Evolutionary conservation across 331 rosid species (phyloP).

Genomic region (Saraca asoca): DNA sequence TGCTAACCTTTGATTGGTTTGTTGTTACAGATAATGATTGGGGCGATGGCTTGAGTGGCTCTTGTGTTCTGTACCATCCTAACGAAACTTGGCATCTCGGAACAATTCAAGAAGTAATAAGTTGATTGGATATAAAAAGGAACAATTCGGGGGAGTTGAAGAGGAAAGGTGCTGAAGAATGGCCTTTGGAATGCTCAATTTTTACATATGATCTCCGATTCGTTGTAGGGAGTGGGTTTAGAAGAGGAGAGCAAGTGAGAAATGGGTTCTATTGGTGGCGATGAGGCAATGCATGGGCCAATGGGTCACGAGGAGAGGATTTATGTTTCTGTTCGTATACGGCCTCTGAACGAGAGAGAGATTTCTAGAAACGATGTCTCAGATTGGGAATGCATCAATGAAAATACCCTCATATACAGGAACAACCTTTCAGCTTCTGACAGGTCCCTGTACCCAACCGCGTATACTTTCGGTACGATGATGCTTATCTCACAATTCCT

Average conservation of each 20-base stretch:
- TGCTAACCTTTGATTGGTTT: conserved; percentile 54
- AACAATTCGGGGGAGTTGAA: conserved; percentile 35
- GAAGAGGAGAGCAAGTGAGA: conserved; percentile 31
- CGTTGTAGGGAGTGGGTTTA: conserved; percentile 41
- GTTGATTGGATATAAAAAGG: conserved; percentile 32
- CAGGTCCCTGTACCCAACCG: conserved; percentile 84
- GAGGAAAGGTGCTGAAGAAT: conserved; percentile 25
- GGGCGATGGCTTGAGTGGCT: conserved; percentile 51
- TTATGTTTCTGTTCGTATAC: conserved; percentile 73
- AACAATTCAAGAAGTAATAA: conserved; percentile 30
- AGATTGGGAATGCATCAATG: conserved; percentile 92
- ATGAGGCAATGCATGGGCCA: conserved; percentile 52
- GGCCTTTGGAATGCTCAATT: conserved; percentile 31
- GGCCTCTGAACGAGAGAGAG: conserved; percentile 77
- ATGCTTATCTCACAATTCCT: conserved; percentile 16
- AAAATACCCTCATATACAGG: conserved; percentile 68
- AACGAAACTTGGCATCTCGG: conserved; percentile 39
- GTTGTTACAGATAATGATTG: conserved; percentile 67
- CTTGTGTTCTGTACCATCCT: conserved; percentile 45
- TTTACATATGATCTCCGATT: conserved; percentile 37
- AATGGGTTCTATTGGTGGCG: conserved; percentile 78
- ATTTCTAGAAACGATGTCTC: conserved; percentile 61
- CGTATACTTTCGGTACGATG: conserved; percentile 76
- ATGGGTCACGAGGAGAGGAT: conserved; percentile 54
- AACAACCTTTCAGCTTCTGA: conserved; percentile 79